These are phyloP conservation scores for Dipteronia sinensis DNA, from an alignment of 345 rosid genomes.

Conservation along the genomic window DNA sequence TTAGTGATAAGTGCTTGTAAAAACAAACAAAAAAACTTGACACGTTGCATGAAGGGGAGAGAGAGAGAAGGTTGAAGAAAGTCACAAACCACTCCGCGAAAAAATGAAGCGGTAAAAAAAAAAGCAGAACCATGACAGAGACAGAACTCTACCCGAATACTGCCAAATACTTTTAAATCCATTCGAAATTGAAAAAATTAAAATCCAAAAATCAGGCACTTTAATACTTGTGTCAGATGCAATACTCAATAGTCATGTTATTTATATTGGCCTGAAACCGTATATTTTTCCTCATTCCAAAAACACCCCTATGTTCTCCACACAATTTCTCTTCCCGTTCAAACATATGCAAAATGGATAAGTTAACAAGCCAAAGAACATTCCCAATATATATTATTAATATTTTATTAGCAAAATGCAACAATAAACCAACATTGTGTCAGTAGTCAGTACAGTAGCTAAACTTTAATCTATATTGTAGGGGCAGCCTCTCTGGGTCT, in stretches of 20 bases:
- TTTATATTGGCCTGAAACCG: not conserved
- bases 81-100: not conserved
- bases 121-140: not conserved
- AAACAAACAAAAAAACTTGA: too few relatives aligned
- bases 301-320: not conserved
- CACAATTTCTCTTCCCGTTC: not conserved
- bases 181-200: not conserved
- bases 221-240: slow-evolving; percentile 14
- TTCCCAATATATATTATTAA: not conserved
- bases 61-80: too few relatives aligned
- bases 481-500: too few relatives aligned
- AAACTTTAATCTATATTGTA: not conserved
- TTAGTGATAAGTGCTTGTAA: too few relatives aligned
- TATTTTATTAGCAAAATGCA: too few relatives aligned
- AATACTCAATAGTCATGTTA: too few relatives aligned
- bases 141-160: not conserved
- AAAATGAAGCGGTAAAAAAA: not conserved
- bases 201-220: not conserved
- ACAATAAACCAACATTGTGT: not conserved
- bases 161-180: too few relatives aligned
- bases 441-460: not conserved
- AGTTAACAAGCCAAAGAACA: not conserved
- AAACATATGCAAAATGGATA: too few relatives aligned
- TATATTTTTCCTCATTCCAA: not conserved
- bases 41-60: too few relatives aligned